These are phyloP conservation scores for Diaporthe ilicicola DNA, from an alignment of 2,329 filamentous ascomycete species.

Conservation along the genomic window DNA sequence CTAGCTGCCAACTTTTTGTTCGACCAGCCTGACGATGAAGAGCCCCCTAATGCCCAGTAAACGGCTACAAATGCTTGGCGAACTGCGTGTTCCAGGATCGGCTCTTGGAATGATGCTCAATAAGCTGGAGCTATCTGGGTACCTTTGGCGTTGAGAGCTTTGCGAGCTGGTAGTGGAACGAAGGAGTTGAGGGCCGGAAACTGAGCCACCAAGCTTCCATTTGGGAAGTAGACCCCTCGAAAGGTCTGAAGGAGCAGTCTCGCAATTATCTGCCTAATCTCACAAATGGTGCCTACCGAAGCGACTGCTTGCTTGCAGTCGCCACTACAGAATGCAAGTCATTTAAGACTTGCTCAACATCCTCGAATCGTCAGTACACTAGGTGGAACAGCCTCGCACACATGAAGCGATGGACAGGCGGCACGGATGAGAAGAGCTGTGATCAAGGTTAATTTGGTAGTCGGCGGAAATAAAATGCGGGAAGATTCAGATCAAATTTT, in stretches of 20 bases:
- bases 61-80: not conserved
- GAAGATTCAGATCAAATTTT: slow-evolving; percentile 14
- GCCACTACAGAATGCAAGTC: slow-evolving; percentile 11
- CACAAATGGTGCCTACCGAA: not conserved
- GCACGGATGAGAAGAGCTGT: not conserved
- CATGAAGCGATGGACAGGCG: not conserved
- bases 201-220: not conserved
- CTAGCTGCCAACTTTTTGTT: slow-evolving; percentile 98
- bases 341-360: not conserved
- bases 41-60: slow-evolving; percentile 56
- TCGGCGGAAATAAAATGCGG: slow-evolving; percentile 8
- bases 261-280: not conserved
- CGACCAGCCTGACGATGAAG: slow-evolving; percentile 91
- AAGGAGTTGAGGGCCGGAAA: not conserved
- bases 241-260: not conserved
- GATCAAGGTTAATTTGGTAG: slow-evolving; percentile 18
- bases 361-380: not conserved
- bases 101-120: not conserved
- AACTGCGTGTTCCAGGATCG: not conserved
- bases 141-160: slow-evolving; percentile 19
- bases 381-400: not conserved
- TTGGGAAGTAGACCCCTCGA: not conserved
- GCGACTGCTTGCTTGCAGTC: slow-evolving; percentile 6
- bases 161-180: not conserved
- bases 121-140: not conserved